Conservation (phyloP, 176 grass and related monocot genomes). For the Oryza australiensis region DNA sequence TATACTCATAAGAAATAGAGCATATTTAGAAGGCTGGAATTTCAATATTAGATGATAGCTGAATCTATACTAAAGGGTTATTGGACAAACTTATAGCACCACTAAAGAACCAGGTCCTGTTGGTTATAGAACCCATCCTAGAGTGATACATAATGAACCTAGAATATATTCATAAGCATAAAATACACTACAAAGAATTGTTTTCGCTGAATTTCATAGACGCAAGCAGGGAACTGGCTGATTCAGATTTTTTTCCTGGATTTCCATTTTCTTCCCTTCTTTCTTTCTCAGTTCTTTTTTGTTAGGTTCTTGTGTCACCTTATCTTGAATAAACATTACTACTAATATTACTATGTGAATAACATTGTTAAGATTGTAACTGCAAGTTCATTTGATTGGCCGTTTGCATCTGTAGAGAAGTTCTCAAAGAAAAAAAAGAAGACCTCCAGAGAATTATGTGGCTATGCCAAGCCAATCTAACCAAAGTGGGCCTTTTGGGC, state of each 20-base stretch:
- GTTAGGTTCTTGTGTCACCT: neutral
- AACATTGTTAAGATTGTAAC: neutral
- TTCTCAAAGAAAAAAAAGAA: neutral
- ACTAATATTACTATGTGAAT: neutral
- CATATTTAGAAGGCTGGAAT: neutral
- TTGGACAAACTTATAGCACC: neutral
- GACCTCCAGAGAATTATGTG: too few relatives aligned
- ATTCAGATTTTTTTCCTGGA: neutral
- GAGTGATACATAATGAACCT: neutral
- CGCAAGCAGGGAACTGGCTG: neutral
- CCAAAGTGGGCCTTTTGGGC: too few relatives aligned
- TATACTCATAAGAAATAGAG: slow-evolving; percentile 5
- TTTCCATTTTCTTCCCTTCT: neutral
- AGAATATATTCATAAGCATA: neutral
- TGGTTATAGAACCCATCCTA: neutral
- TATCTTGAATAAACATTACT: neutral
- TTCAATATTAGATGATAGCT: neutral
- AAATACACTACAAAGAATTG: neutral
- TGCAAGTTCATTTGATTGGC: neutral
- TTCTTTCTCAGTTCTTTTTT: neutral
- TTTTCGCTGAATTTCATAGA: neutral
- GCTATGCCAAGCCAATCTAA: too few relatives aligned
- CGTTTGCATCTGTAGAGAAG: neutral
- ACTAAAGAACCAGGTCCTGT: neutral
- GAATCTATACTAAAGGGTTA: slow-evolving; percentile 2